A percentile compares a stretch with the other conserved stretches of the same genome.
Conservation (phyloP, 495 filamentous ascomycete species). For the Clohesyomyces aquaticus region DNA sequence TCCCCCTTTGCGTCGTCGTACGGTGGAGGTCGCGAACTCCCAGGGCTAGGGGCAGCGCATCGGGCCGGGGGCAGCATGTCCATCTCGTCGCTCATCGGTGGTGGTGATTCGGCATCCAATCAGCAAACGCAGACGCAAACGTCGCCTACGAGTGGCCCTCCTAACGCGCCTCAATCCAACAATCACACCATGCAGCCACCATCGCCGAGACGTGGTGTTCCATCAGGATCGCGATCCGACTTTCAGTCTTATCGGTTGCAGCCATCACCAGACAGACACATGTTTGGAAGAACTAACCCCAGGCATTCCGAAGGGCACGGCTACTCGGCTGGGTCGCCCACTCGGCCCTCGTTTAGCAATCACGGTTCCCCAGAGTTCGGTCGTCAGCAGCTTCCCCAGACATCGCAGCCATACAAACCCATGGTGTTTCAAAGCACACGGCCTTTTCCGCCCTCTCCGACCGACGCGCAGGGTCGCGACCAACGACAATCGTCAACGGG, state of each 20-base stretch:
- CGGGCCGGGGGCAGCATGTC: slow-evolving; percentile 85
- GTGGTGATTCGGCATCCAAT: slow-evolving; percentile 47
- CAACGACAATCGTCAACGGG: slow-evolving; percentile 18
- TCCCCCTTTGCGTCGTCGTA: slow-evolving; percentile 52
- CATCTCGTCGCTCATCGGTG: slow-evolving; percentile 87
- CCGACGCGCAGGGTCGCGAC: slow-evolving; percentile 28
- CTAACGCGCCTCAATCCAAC: slow-evolving; percentile 22
- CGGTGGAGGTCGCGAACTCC: slow-evolving; percentile 56
- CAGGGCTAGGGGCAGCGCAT: slow-evolving; percentile 52
- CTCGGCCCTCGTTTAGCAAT: slow-evolving; percentile 30
- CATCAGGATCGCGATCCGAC: slow-evolving; percentile 34
- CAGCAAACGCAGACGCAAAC: slow-evolving; percentile 35
- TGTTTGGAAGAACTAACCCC: slow-evolving; percentile 20
- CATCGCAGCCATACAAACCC: slow-evolving; percentile 33
- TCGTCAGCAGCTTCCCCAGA: slow-evolving; percentile 27
- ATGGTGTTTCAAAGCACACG: slow-evolving; percentile 36
- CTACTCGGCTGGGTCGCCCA: slow-evolving; percentile 34
- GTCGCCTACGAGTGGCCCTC: slow-evolving; percentile 27
- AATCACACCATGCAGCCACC: slow-evolving; percentile 46
- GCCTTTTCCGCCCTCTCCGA: slow-evolving; percentile 34
- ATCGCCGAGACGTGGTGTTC: slow-evolving; percentile 42
- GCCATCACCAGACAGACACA: slow-evolving; percentile 38
- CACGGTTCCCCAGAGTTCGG: slow-evolving; percentile 39
- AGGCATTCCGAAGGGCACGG: slow-evolving; percentile 27
- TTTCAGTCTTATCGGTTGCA: slow-evolving; percentile 34